phyloP scores from a whole-genome alignment of 257 asterid species.

The Salvia splendens region DNA sequence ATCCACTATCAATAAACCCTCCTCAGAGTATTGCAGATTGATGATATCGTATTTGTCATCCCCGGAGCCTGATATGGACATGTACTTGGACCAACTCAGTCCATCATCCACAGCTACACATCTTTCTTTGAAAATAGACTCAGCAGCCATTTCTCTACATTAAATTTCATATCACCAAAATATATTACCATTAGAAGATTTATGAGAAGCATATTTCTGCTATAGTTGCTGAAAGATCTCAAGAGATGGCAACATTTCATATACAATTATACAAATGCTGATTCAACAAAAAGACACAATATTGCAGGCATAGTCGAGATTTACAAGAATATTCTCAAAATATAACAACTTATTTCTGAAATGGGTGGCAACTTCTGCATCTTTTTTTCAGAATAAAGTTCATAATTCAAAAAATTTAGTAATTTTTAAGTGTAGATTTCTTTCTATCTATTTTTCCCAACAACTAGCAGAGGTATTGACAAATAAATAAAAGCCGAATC shows the following conservation, averaged over 20 bases:
- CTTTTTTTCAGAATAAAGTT: background rate
- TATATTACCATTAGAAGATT: background rate
- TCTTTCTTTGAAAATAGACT: constrained; percentile 88
- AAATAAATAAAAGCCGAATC: background rate
- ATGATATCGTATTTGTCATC: constrained; percentile 91
- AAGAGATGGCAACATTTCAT: constrained; percentile 3
- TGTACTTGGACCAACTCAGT: constrained; percentile 91
- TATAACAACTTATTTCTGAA: background rate
- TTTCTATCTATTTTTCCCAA: background rate
- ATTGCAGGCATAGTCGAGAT: background rate
- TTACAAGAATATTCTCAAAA: background rate
- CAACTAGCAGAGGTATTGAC: background rate
- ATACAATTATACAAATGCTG: background rate
- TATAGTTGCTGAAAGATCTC: background rate
- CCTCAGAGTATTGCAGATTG: constrained; percentile 88
- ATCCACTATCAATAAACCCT: constrained; percentile 79
- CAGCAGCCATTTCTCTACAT: constrained; percentile 89
- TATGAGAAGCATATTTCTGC: background rate
- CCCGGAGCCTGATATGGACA: constrained; percentile 81
- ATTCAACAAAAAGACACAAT: background rate
- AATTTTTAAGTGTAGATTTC: background rate
- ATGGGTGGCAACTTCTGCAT: background rate
- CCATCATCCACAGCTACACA: constrained; percentile 84
- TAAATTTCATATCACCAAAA: constrained; percentile 36
- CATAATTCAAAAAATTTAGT: background rate